A percentile compares a stretch with the other conserved stretches of the same genome.
Conservation (phyloP, 768 basidiomycete species). For the Chiua virens region DNA sequence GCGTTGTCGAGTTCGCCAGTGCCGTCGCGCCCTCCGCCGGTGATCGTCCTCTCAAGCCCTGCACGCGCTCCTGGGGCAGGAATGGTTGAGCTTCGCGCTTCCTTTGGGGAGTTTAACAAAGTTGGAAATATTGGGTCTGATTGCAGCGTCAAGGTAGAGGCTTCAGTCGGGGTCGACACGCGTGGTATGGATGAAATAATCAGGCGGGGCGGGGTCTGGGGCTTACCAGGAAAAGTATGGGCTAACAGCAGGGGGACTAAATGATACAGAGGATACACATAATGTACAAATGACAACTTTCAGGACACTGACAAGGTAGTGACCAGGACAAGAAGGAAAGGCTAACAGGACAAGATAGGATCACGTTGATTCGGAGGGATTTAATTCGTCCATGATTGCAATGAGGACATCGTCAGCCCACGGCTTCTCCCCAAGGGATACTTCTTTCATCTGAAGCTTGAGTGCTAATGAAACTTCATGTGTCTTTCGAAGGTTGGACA, state of each 20-base stretch:
- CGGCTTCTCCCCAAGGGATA: constrained; percentile 26
- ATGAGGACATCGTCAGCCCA: constrained; percentile 22
- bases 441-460: constrained; percentile 21
- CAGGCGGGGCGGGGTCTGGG: constrained; percentile 69
- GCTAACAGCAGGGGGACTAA: constrained; percentile 10
- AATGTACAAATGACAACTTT: not conserved
- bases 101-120: constrained; percentile 49
- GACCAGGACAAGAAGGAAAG: not conserved
- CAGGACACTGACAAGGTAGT: no score
- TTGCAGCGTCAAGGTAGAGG: constrained; percentile 26
- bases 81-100: constrained; percentile 61
- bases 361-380: constrained; percentile 1
- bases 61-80: constrained; percentile 64
- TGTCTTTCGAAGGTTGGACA: constrained; percentile 21
- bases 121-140: constrained; percentile 14
- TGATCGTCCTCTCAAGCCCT: constrained; percentile 66
- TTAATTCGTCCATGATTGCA: constrained; percentile 26
- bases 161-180: constrained; percentile 44
- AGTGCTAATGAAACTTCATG: constrained; percentile 21
- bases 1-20: constrained; percentile 33
- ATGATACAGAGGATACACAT: constrained; percentile 3
- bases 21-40: constrained; percentile 42
- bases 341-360: not conserved
- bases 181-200: constrained; percentile 67
- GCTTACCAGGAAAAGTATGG: constrained; percentile 70